Evolutionary conservation across 345 rosid genomes (phyloP).

Genomic region (Chamaenerion angustifolium): DNA sequence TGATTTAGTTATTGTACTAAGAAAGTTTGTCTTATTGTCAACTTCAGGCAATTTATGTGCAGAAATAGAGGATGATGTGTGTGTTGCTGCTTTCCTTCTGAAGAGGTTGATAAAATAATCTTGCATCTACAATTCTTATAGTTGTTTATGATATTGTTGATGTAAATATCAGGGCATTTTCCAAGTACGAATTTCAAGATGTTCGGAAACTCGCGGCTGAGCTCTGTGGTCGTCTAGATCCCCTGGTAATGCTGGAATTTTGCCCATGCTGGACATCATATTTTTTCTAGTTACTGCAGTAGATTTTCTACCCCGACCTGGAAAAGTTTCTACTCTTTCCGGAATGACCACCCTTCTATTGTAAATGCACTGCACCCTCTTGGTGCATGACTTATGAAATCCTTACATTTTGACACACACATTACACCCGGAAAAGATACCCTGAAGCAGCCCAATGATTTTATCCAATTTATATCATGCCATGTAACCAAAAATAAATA

Average conservation of each 20-base stretch:
- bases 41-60: conserved; percentile 5
- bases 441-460: no score
- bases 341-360: no score
- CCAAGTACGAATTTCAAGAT: conserved; percentile 62
- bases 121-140: conserved; percentile 2
- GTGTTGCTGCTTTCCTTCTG: conserved; percentile 50
- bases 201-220: conserved; percentile 82
- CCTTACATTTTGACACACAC: no score
- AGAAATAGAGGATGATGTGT: conserved; percentile 33
- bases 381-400: no score
- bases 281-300: neutral
- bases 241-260: conserved; percentile 27
- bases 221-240: conserved; percentile 85
- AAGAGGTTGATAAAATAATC: conserved; percentile 35
- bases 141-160: conserved; percentile 5
- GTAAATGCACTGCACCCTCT: no score
- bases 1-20: no score
- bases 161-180: conserved; percentile 47
- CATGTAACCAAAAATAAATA: no score
- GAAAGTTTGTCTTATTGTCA: no score
- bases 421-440: no score
- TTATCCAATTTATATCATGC: no score
- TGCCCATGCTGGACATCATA: neutral
- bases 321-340: no score
- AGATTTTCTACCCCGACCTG: no score